Conservation (phyloP, 1,284 basidiomycete genomes). For the Apiotrichum domesticum region DNA sequence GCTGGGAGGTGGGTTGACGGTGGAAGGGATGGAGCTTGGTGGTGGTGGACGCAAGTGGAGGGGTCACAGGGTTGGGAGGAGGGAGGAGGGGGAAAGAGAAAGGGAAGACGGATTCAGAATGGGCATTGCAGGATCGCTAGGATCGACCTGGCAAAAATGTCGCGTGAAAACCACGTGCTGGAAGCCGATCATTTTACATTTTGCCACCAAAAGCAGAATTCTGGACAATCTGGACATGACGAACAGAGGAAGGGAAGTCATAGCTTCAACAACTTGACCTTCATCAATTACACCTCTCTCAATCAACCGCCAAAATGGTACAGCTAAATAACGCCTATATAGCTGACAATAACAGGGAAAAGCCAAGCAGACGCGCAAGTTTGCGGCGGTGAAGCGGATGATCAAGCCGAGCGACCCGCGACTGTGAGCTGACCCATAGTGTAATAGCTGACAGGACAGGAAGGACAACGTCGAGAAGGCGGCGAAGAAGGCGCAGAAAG, state of each 20-base stretch:
- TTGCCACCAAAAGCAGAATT: not conserved
- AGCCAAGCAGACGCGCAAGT: slow-evolving; percentile 91
- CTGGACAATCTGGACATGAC: too few relatives aligned
- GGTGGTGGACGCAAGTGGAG: slow-evolving; percentile 1
- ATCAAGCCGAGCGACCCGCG: slow-evolving; percentile 91
- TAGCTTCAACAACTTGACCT: too few relatives aligned
- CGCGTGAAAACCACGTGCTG: too few relatives aligned
- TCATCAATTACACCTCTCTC: not conserved
- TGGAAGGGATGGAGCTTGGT: slow-evolving; percentile 16
- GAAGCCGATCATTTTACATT: too few relatives aligned
- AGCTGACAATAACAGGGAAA: slow-evolving; percentile 60
- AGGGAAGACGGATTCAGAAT: too few relatives aligned
- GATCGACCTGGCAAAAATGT: too few relatives aligned
- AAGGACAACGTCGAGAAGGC: slow-evolving; percentile 52
- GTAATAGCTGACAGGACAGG: slow-evolving; percentile 25
- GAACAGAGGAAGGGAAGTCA: too few relatives aligned
- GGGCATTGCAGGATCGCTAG: too few relatives aligned
- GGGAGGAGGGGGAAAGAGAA: too few relatives aligned
- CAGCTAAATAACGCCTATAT: not conserved
- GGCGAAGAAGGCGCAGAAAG: slow-evolving; percentile 48
- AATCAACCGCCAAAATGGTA: not conserved
- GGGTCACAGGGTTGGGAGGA: too few relatives aligned
- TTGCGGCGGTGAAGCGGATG: slow-evolving; percentile 90
- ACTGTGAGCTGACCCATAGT: slow-evolving; percentile 57
- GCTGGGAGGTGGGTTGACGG: not conserved